phyloP scores from a whole-genome alignment of 108 stramenopile species.

The Asterionellopsis glacialis region DNA sequence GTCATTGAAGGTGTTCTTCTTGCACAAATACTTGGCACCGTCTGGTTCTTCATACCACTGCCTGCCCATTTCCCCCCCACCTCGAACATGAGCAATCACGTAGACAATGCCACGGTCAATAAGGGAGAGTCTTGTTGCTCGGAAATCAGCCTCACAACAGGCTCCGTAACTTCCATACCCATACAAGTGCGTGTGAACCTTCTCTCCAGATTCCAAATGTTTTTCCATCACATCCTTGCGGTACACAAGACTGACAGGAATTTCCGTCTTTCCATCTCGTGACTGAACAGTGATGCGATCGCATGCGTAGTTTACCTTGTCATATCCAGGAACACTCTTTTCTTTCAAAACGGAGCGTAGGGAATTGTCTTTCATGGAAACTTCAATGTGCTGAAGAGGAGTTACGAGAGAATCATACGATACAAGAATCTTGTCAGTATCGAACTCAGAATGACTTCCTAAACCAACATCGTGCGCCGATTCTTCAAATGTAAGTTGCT shows the following conservation, averaged over 20 bases:
- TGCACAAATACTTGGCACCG: slow-evolving; percentile 88
- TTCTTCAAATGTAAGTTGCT: slow-evolving; percentile 69
- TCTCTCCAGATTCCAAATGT: slow-evolving; percentile 15
- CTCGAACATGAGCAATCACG: slow-evolving; percentile 91
- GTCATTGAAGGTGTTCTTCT: slow-evolving; percentile 95
- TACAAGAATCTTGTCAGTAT: slow-evolving; percentile 68
- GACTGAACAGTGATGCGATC: slow-evolving; percentile 61
- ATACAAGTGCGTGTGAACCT: slow-evolving; percentile 74
- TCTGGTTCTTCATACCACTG: slow-evolving; percentile 94
- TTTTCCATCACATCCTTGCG: slow-evolving; percentile 69
- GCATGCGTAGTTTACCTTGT: slow-evolving; percentile 69
- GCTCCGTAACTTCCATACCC: slow-evolving; percentile 93
- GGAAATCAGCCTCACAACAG: slow-evolving; percentile 85
- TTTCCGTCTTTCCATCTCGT: slow-evolving; percentile 77
- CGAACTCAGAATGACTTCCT: slow-evolving; percentile 60
- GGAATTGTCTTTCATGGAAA: slow-evolving; percentile 46
- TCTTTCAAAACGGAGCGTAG: slow-evolving; percentile 67
- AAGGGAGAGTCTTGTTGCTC: slow-evolving; percentile 46
- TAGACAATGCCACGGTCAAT: slow-evolving; percentile 86
- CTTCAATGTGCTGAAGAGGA: slow-evolving; percentile 56
- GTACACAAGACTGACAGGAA: slow-evolving; percentile 82
- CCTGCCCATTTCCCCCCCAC: slow-evolving; percentile 95
- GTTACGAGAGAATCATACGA: slow-evolving; percentile 83
- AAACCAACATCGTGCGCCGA: slow-evolving; percentile 69
- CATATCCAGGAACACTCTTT: slow-evolving; percentile 81